Evolutionary conservation across 345 rosid species (phyloP).

Genomic region (Sisymbrium irio): DNA sequence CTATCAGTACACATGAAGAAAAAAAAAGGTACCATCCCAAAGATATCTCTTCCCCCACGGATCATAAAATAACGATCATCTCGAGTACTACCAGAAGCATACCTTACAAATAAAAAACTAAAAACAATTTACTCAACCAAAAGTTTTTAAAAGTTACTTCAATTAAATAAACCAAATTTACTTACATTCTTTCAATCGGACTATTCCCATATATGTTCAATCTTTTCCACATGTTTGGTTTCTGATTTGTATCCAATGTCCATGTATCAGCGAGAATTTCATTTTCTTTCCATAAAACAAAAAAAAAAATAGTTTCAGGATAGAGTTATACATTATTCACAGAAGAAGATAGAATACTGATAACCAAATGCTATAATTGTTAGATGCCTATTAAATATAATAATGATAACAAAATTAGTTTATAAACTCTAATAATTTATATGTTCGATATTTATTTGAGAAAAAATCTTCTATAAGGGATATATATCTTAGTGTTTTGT

Average conservation of each 20-base stretch:
- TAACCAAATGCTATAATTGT: not conserved
- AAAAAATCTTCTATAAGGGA: not conserved
- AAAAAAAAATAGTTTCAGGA: too few relatives aligned
- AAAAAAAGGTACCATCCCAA: constrained; percentile 59
- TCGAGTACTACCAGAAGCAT: constrained; percentile 78
- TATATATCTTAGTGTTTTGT: not conserved
- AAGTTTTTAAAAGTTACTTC: not conserved
- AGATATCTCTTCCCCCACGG: constrained; percentile 76
- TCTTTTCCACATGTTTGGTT: constrained; percentile 64
- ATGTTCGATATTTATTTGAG: not conserved
- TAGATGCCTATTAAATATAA: not conserved
- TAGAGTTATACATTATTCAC: too few relatives aligned
- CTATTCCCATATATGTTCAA: constrained; percentile 66
- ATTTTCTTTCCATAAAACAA: constrained; percentile 32
- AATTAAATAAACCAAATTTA: constrained; percentile 16
- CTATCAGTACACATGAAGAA: not conserved
- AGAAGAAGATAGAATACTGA: too few relatives aligned
- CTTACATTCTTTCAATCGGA: constrained; percentile 85
- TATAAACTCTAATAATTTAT: not conserved
- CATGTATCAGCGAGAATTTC: constrained; percentile 75
- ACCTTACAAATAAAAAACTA: constrained; percentile 40
- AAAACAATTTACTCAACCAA: constrained; percentile 1
- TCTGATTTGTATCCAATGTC: constrained; percentile 70
- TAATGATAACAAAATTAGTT: not conserved
- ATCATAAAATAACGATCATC: constrained; percentile 75